Conservation (phyloP, 208 protist genomes). For the Phytomonas sp. region DNA sequence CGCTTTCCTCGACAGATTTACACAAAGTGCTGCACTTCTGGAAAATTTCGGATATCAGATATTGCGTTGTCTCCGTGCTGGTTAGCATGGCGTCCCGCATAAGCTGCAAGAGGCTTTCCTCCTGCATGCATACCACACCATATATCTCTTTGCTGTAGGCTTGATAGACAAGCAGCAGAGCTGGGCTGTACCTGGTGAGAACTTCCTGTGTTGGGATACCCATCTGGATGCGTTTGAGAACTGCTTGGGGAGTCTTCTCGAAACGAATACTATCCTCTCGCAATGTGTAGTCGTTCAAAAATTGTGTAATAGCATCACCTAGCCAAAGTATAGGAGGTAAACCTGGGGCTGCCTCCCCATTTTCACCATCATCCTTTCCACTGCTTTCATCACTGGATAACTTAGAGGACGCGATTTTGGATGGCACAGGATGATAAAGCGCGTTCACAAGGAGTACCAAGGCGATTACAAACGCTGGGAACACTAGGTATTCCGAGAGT, state of each 20-base stretch:
- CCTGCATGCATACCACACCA: conserved; percentile 55
- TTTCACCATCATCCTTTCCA: background rate
- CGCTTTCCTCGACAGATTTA: conserved; percentile 37
- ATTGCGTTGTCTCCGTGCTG: conserved; percentile 81
- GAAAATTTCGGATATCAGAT: conserved; percentile 80
- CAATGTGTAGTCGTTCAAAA: background rate
- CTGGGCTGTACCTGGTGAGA: conserved; percentile 38
- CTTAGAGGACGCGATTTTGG: background rate
- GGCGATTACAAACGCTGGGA: background rate
- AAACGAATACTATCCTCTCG: background rate
- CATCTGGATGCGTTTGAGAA: conserved; percentile 40
- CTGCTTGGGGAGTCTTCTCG: conserved; percentile 5
- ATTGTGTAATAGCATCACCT: background rate
- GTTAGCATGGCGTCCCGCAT: conserved; percentile 84
- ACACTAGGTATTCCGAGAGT: background rate
- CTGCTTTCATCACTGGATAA: background rate
- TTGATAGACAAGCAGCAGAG: conserved; percentile 55
- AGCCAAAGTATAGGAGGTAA: background rate
- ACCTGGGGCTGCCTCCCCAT: background rate
- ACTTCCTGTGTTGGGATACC: conserved; percentile 48
- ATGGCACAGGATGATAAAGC: background rate
- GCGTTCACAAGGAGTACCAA: background rate
- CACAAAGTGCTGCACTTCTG: conserved; percentile 50
- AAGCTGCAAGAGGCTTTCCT: conserved; percentile 59
- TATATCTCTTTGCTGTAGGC: conserved; percentile 72